Conservation (phyloP, 2,329 filamentous ascomycete species). For the Westerdykella ornata region DNA sequence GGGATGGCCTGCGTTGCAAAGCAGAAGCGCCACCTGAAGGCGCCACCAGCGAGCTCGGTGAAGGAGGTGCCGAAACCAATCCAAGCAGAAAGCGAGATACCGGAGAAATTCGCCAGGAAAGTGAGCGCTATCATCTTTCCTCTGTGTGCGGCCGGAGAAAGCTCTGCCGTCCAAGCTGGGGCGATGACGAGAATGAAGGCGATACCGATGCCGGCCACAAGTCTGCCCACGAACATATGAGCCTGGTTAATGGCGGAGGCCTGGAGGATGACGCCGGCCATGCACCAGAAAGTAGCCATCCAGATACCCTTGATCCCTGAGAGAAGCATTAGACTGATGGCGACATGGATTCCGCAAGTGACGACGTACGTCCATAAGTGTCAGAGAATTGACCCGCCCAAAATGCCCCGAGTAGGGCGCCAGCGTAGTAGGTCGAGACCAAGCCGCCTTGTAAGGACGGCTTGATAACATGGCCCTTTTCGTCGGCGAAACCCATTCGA, state of each 20-base stretch:
- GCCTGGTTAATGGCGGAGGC: slow-evolving; percentile 56
- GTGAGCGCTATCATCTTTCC: slow-evolving; percentile 66
- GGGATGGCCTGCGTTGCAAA: slow-evolving; percentile 64
- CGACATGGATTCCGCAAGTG: too few species aligned
- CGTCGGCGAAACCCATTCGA: slow-evolving; percentile 25
- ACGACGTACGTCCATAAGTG: too few species aligned
- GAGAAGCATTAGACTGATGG: too few species aligned
- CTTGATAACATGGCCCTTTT: slow-evolving; percentile 19
- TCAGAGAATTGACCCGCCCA: slow-evolving; percentile 21
- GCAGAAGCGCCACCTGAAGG: slow-evolving; percentile 61
- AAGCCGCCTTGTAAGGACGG: slow-evolving; percentile 29
- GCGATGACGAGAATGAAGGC: slow-evolving; percentile 65
- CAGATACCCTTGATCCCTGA: slow-evolving; percentile 27
- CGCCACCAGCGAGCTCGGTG: slow-evolving; percentile 51
- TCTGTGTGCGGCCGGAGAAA: slow-evolving; percentile 59
- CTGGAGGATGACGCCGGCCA: slow-evolving; percentile 55
- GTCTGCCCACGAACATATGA: slow-evolving; percentile 48
- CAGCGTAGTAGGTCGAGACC: slow-evolving; percentile 28
- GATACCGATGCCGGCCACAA: slow-evolving; percentile 60
- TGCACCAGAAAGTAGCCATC: slow-evolving; percentile 18
- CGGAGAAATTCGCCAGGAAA: slow-evolving; percentile 67
- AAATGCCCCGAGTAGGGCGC: slow-evolving; percentile 23
- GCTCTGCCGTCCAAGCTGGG: slow-evolving; percentile 66
- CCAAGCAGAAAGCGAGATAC: slow-evolving; percentile 57
- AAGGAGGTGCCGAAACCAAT: slow-evolving; percentile 51